These are phyloP conservation scores for Russula ochroleuca DNA, from an alignment of 768 basidiomycete species.

Conservation along the genomic window DNA sequence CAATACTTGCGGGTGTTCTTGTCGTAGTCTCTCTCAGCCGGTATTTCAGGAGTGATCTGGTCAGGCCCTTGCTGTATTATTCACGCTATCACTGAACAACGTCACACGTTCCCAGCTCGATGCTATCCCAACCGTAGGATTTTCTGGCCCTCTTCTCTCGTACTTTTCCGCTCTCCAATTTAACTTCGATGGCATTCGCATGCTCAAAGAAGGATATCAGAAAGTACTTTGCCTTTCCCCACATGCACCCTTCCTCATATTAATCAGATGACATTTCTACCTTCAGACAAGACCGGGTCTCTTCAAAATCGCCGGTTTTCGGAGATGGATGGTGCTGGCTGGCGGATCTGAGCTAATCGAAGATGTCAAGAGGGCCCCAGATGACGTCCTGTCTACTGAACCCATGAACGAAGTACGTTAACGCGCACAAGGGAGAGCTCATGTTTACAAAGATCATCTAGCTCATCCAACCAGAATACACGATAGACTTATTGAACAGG, in stretches of 20 bases:
- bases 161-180: constrained; percentile 20
- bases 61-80: neutral
- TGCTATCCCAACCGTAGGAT: neutral
- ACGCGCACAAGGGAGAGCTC: neutral
- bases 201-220: constrained; percentile 4
- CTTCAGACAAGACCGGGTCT: neutral
- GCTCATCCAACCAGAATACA: neutral
- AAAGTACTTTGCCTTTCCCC: neutral
- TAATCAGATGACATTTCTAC: neutral
- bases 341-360: neutral
- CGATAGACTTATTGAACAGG: neutral
- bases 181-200: neutral
- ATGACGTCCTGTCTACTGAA: neutral
- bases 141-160: constrained; percentile 31
- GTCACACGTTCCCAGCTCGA: neutral
- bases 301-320: neutral
- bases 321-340: neutral
- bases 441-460: neutral
- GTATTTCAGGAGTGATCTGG: neutral
- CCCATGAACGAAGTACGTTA: neutral
- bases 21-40: neutral
- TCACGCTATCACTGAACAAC: neutral
- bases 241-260: neutral
- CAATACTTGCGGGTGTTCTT: neutral
- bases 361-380: neutral